Base-by-base conservation (phyloP, 345 rosid genomes). In the Eucalyptus urophylla region DNA sequence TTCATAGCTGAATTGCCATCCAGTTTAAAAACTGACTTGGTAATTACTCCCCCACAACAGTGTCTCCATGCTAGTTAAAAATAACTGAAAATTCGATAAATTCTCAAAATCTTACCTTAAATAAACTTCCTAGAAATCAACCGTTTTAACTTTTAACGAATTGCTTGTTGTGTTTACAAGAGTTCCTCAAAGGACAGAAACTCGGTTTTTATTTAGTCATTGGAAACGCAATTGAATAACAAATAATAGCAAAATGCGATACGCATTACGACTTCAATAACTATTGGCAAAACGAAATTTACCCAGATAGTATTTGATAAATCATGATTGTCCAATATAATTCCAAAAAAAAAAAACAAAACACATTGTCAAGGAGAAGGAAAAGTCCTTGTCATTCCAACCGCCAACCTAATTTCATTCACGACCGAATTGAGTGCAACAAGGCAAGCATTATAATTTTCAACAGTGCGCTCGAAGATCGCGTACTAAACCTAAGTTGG, bases 1-100 rank as follows among this genome's bases (percentile, higher is more conserved):
- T 62, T 62, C 0, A 27, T 0, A 29, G 13, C 1, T 27, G 0
- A 62, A 27, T 62, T 62, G 0, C 0, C 0, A 62, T 29, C 8
- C 31, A 60, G 15, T 8, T 25, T 25, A 12, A 0, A 25, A 27
- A 25, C 1, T 1, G 14, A 60, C 14, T 60, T 60, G 31, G 15
- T 27, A 60, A 60, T 60, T 60, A 60, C 29, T 27, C 7, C 2
- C n/a, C n/a, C n/a, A 2, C 67, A 25, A 15, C 4, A 11, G 67
- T 60, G n/a, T 60, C 67, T 60, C 8, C 67, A 11, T 60, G 67
- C 14, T 60, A 25, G n/a, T 60, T 25, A 60, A 60, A 60, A 27
- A 27, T 60, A 60, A 60, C n/a, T 60, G n/a, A 24, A 25, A 60
- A 11, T 60, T 27, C 8, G 7, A 12, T 27, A 11, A 60, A 60